Base-by-base conservation (phyloP, 2,329 filamentous ascomycete genomes). In the Fusarium annulatum region DNA sequence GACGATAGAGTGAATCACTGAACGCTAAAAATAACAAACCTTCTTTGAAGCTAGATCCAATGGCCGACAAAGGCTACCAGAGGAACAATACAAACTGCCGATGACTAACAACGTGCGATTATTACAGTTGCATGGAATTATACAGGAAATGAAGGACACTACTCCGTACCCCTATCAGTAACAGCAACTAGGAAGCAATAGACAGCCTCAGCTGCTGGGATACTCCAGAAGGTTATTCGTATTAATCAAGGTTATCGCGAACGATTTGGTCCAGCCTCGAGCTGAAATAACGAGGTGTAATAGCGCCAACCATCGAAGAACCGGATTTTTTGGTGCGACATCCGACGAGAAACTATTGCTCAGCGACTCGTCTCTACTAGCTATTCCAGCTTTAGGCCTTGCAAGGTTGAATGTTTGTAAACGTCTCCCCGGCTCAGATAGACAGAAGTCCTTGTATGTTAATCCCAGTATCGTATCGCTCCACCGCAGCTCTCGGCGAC, bases 271-370 rank as follows among this genome's bases (percentile, higher is more conserved):
- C 39, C 45, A 62, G 41, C 26, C 39, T 21, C 48, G 23, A 70
- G 51, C 56, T 66, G 60, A 69, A 39, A 28, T 68, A 45, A 53
- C 42, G 45, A 67, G 48, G 45, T 38, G 12, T 43, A 30, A 60
- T 65, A 48, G 48, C 38, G 41, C 12, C n/a, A n/a, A 46, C 26
- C 19, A 42, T 39, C 34, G 21, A 57, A 30, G 39, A 36, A 19
- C 62, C 61, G 39, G 61, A 21, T 33, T 55, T 23, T 46, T 46
- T 74, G 59, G 71, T 73, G 71, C 71, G 71, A 49, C 71, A 74
- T 26, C 59, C 52, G 56, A 61, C 0, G 33, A 30, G 19, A 53
- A 56, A 33, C 56, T 74, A 62, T 53, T 67, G 42, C 38, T 36
- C 36, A 34, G 18, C 66, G 45, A 52, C 21, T 51, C 48, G 56